These are phyloP conservation scores for Xylaria palmicola DNA, from an alignment of 495 filamentous ascomycete genomes.

Conservation along the genomic window DNA sequence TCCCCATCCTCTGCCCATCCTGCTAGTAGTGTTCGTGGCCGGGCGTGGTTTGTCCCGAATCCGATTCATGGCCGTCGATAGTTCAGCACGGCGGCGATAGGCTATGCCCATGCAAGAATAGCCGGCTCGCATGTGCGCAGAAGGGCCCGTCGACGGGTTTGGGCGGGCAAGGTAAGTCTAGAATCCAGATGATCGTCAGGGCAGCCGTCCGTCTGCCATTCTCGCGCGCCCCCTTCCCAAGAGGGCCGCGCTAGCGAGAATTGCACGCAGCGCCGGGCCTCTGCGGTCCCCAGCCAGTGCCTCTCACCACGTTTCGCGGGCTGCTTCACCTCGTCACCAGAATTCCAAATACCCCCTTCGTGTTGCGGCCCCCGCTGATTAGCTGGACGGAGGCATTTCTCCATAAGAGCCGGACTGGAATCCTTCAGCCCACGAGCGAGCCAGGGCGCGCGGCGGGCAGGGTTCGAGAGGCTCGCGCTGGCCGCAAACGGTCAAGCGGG, in stretches of 20 bases:
- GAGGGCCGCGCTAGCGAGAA: conserved; percentile 3
- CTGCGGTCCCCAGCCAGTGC: conserved; percentile 1
- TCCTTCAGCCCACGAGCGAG: conserved; percentile 9
- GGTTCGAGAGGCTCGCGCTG: conserved; percentile 1
- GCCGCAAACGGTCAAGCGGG: conserved; percentile 1
- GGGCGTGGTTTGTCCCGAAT: not conserved
- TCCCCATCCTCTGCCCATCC: not conserved
- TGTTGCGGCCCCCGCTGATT: not conserved
- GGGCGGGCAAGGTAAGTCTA: conserved; percentile 2
- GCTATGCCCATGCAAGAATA: not conserved
- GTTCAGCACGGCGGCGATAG: not conserved
- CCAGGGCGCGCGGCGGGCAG: too few species aligned
- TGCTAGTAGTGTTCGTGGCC: not conserved
- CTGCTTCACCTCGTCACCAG: conserved; percentile 8
- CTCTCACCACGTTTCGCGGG: conserved; percentile 14
- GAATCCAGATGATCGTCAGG: conserved; percentile 13
- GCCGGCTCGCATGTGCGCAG: not conserved
- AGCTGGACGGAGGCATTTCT: conserved; percentile 8
- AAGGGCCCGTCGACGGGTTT: not conserved
- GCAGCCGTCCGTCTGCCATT: not conserved
- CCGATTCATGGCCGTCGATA: not conserved
- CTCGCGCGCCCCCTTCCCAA: too few species aligned
- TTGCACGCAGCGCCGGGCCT: conserved; percentile 8
- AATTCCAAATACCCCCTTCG: conserved; percentile 13
- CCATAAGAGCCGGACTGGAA: conserved; percentile 8